A percentile compares a stretch with the other conserved stretches of the same genome.
Conservation (phyloP, 805 yeast species). For the Tetrapisispora taiwanensis region DNA sequence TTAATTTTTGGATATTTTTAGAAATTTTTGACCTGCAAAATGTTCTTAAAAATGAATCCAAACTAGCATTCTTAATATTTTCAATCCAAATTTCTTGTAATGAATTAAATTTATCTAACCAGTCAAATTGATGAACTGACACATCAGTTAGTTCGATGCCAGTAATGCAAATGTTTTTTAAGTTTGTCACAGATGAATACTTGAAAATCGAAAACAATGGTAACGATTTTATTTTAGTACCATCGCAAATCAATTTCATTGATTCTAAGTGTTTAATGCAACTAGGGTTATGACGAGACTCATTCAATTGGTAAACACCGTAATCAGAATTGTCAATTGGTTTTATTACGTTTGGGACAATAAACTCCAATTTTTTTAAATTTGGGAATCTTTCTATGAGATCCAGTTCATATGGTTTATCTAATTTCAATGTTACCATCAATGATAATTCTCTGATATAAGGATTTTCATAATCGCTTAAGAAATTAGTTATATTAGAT, state of each 20-base stretch:
- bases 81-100: constrained; percentile 25
- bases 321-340: constrained; percentile 6
- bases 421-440: constrained; percentile 12
- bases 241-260: constrained; percentile 18
- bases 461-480: neutral
- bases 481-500: neutral
- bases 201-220: constrained; percentile 11
- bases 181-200: constrained; percentile 3
- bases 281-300: constrained; percentile 2
- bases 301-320: neutral
- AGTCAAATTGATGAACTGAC: constrained; percentile 8
- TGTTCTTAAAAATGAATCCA: constrained; percentile 12
- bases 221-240: constrained; percentile 11
- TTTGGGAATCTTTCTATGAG: constrained; percentile 11
- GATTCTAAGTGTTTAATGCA: constrained; percentile 15
- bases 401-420: constrained; percentile 14
- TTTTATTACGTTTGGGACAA: constrained; percentile 12
- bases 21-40: constrained; percentile 12
- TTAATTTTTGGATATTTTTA: constrained; percentile 13
- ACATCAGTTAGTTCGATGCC: constrained; percentile 12
- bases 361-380: constrained; percentile 15
- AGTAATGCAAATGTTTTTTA: constrained; percentile 13
- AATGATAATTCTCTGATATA: constrained; percentile 13
- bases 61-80: constrained; percentile 15
- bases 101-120: constrained; percentile 17